Base-by-base conservation (phyloP, 352 stramenopile species). In the Globisporangium nodosum region DNA sequence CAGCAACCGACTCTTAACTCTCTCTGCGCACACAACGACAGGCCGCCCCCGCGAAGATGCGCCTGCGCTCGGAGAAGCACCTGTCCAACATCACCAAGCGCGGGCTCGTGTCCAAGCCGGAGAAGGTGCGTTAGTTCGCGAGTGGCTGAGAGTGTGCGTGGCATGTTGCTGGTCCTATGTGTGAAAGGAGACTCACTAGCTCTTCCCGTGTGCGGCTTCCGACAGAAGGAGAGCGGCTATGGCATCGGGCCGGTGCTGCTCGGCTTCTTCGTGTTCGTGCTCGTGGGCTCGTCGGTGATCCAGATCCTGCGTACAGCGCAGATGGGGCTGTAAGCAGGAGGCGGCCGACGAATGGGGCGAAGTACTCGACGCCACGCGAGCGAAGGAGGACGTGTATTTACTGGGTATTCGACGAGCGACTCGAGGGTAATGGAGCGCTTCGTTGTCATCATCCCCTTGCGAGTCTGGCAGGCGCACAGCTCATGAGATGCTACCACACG, bases 81-180 rank as follows among this genome's bases (percentile, higher is more conserved):
- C 67, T 80, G 63, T 63, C 67, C 62, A 95, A 95, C 70, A 93
- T 95, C 75, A 95, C 83, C 49, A 93, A 95, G 76, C 83, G 85
- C 27, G 85, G 85, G 0, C 66, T 78, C 15, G 81, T 95, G n/a
- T 81, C 78, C 35, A 78, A 91, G 70, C 69, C 80, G 1, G 72
- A 87, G 45, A 88, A 92, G 81, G 85, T 95, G 54, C 27, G 73
- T 27, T 49, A 15, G 9, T 11, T 27, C 9, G 11, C 37, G 37
- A 16, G 37, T 15, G 11, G 37, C 37, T 16, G 35, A 24, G 21
- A 27, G 1, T 27, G 24, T 27, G 24, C 2, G 24, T 27, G 24
- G 24, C 24, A 27, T 27, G 24, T 1, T 27, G 24, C 24, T 27
- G 24, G 24, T 27, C 24, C 1, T 27, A 27, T 27, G 24, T 27